phyloP scores from a whole-genome alignment of 176 grass and related monocot species.

The Carex cristatella region DNA sequence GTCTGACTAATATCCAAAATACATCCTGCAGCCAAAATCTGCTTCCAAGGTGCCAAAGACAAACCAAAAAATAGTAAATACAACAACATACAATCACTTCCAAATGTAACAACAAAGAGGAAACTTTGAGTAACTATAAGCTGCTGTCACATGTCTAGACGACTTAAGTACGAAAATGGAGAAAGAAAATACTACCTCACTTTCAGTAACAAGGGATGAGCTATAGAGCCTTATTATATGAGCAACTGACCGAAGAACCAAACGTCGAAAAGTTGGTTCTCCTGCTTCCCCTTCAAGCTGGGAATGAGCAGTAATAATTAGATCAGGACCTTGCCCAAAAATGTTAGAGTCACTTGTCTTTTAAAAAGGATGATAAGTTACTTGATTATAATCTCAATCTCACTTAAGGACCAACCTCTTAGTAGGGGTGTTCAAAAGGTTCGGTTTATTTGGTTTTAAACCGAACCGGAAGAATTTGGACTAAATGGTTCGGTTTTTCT shows the following conservation, averaged over 20 bases:
- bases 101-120: neutral
- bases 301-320: slow-evolving; percentile 22
- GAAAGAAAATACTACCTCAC: slow-evolving; percentile 56
- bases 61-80: neutral
- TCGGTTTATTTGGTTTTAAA: too few species aligned
- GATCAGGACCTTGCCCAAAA: neutral
- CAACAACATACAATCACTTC: neutral
- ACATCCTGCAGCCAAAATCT: neutral
- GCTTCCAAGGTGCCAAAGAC: neutral
- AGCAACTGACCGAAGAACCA: slow-evolving; percentile 91
- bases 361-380: neutral
- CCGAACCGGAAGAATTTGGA: too few species aligned
- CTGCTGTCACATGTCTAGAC: neutral
- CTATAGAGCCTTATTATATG: slow-evolving; percentile 98
- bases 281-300: slow-evolving; percentile 96
- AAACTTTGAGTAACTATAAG: neutral
- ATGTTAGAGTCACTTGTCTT: neutral
- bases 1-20: neutral
- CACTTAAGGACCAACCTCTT: neutral
- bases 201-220: slow-evolving; percentile 95
- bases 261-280: slow-evolving; percentile 83
- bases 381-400: neutral
- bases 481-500: too few species aligned
- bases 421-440: neutral
- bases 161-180: neutral